Evolutionary conservation across 1,284 basidiomycete genomes (phyloP), one percentile per base, ranked within the genome.

Genomic region (Boletus sp.): DNA sequence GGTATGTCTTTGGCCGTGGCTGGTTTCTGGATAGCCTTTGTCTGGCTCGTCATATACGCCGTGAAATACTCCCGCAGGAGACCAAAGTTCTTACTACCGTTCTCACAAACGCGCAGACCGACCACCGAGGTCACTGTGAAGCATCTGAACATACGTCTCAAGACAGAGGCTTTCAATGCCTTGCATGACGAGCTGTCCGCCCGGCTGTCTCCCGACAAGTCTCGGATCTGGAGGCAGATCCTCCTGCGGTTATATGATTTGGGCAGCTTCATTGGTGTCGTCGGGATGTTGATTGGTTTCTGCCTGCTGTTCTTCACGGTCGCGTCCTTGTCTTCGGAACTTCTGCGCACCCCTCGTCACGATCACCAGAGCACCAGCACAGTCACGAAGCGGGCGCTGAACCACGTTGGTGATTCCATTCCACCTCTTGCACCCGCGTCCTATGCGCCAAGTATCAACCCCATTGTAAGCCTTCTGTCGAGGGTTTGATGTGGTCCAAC

Each of bases 101-200:
- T 52, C 25, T 62, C 58, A 5, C 56, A 50, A 9, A 34, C 20
- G n/a, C 60, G 53, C 50, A 57, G 50, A 46, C 52, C 36, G 13
- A 41, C 50, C 46, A 54, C 48, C 4, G 60, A 65, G 27, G 38
- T 67, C 46, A 50, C 43, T 7, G 60, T 64, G 25, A 66, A 52
- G 41, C 59, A 63, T 30, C 36, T 77, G 8, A 74, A 78, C 52
- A 59, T 83, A 16, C 72, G 72, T 41, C 50, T 82, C 42, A 72
- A 80, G 55, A 82, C 80, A 1, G 73, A 77, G 0, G 67, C 65
- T 1, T 74, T 76, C 63, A 87, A 86, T 54, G 52, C 49, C 5
- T 26, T 50, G 0, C 83, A 86, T 55, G 80, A 82, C 51, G 30
- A 45, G 8, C 58, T 81, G 14, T 53, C 71, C 13, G 40, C 50